phyloP scores from a whole-genome alignment of 1,284 basidiomycete species.

The Trichosporon sp. region DNA sequence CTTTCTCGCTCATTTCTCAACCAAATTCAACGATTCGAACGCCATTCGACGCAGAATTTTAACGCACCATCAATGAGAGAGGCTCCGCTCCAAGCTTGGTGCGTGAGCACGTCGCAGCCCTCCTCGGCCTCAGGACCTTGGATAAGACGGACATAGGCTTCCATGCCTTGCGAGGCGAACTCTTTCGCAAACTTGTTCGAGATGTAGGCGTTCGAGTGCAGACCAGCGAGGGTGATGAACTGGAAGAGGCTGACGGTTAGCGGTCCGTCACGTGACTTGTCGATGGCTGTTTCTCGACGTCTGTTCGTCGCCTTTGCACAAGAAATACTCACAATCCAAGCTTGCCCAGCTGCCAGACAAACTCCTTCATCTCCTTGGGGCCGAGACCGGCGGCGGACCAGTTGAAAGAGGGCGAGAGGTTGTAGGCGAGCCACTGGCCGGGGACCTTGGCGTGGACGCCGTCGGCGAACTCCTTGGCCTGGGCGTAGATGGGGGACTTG shows the following conservation, averaged over 20 bases:
- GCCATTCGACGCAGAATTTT: not conserved
- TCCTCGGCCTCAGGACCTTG: constrained; percentile 80
- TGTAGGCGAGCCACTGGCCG: constrained; percentile 90
- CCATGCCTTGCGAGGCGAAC: constrained; percentile 75
- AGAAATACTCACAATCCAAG: constrained; percentile 36
- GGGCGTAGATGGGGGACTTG: constrained; percentile 87
- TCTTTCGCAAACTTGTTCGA: constrained; percentile 84
- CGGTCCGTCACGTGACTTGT: not conserved
- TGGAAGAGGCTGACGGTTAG: constrained; percentile 61
- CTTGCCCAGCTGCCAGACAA: constrained; percentile 69
- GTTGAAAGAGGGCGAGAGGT: constrained; percentile 88
- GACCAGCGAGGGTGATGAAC: constrained; percentile 94
- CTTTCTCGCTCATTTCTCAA: too few relatives aligned
- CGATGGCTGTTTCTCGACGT: not conserved
- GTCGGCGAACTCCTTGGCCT: constrained; percentile 87
- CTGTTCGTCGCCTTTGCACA: not conserved
- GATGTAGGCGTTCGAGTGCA: constrained; percentile 97
- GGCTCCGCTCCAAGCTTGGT: constrained; percentile 65
- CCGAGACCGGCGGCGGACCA: constrained; percentile 77
- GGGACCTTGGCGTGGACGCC: constrained; percentile 78
- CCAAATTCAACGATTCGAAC: too few relatives aligned
- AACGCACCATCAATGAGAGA: not conserved
- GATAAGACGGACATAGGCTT: constrained; percentile 58
- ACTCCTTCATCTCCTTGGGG: constrained; percentile 79
- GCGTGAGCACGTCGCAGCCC: constrained; percentile 77